Evolutionary conservation across 148 eudicot genomes (phyloP).

Genomic region (Linanthus parryae): DNA sequence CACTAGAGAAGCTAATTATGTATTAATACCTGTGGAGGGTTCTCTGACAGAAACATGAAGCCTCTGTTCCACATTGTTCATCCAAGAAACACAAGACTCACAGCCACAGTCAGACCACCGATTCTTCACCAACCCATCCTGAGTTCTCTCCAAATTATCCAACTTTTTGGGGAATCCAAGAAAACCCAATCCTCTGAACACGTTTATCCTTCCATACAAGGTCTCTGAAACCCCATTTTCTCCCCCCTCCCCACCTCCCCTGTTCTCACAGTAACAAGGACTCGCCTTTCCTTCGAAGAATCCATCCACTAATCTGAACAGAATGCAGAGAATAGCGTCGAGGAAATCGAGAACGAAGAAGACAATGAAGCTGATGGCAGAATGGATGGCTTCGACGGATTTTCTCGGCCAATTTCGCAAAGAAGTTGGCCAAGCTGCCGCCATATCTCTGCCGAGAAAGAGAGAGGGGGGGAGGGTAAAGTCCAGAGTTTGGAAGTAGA

Average conservation of each 20-base stretch:
- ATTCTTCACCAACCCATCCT: conserved; percentile 1
- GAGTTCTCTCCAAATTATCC: conserved; percentile 2
- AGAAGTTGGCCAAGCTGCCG: too few relatives aligned
- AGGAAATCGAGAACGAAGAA: conserved; percentile 55
- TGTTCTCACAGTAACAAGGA: conserved; percentile 52
- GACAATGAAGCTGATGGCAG: conserved; percentile 11
- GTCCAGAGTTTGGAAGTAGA: too few relatives aligned
- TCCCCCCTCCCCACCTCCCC: conserved; percentile 6
- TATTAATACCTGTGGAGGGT: conserved; percentile 34
- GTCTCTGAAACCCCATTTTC: conserved; percentile 40
- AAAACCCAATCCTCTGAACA: conserved; percentile 39
- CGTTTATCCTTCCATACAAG: conserved; percentile 43
- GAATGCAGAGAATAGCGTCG: conserved; percentile 46
- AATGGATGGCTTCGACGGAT: conserved; percentile 12
- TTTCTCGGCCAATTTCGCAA: conserved; percentile 26
- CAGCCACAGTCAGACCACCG: conserved; percentile 89
- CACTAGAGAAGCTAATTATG: too few relatives aligned
- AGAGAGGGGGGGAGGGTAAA: too few relatives aligned
- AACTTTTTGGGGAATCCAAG: conserved; percentile 8
- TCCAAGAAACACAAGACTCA: conserved; percentile 56
- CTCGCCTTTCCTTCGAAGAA: conserved; percentile 38
- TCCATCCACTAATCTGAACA: conserved; percentile 41
- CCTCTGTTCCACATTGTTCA: conserved; percentile 31
- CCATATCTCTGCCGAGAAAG: too few relatives aligned
- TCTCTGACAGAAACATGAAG: conserved; percentile 68